Evolutionary conservation across 1,284 basidiomycete genomes (phyloP).

Genomic region (Ceratobasidium sp.): DNA sequence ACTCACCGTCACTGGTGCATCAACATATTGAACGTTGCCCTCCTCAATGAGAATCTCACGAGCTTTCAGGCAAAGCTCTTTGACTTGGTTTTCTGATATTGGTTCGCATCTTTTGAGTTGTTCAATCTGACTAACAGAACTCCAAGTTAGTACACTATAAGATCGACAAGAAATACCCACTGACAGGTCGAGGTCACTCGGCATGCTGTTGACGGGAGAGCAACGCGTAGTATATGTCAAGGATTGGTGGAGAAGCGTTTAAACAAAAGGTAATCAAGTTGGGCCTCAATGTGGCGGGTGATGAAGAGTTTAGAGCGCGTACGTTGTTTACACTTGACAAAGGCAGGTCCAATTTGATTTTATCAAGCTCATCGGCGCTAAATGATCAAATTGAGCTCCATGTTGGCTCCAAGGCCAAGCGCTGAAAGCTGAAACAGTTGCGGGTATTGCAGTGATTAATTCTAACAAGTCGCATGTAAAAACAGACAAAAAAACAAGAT

Average conservation of each 20-base stretch:
- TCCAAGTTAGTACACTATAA: background rate
- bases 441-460: background rate
- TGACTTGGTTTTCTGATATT: conserved; percentile 93
- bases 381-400: too few species aligned
- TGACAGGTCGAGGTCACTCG: conserved; percentile 51
- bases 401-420: background rate
- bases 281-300: conserved; percentile 1
- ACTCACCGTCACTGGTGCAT: conserved; percentile 94
- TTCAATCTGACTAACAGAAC: conserved; percentile 77
- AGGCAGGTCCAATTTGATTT: conserved; percentile 2
- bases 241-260: background rate
- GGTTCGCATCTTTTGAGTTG: conserved; percentile 92
- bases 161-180: conserved; percentile 1
- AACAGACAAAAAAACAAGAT: background rate
- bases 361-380: background rate
- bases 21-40: conserved; percentile 96
- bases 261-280: too few species aligned
- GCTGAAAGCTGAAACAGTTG: background rate
- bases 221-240: background rate
- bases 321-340: conserved; percentile 15
- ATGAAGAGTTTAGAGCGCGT: background rate
- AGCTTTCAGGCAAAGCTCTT: conserved; percentile 93
- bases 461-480: background rate
- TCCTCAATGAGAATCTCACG: conserved; percentile 97
- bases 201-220: conserved; percentile 28